Evolutionary conservation across 2,329 filamentous ascomycete genomes (phyloP), one percentile per base, ranked within the genome.

Genomic region (Colletotrichum ledebouriae): DNA sequence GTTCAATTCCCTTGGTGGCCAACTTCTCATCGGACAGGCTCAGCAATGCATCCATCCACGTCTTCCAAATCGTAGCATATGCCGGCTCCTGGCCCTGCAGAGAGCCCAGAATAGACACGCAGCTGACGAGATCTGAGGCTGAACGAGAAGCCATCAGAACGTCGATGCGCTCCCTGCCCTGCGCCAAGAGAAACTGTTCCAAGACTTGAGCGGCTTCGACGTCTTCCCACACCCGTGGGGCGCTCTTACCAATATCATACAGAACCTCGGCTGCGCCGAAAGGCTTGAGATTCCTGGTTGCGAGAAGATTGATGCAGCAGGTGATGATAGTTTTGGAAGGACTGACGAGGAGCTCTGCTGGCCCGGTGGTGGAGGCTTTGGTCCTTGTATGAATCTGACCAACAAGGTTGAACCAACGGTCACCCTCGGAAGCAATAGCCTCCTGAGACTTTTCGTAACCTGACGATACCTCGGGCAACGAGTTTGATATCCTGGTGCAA

Each of bases 391-490:
- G 77, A 4, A 89, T 78, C 20, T 81, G 79, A 1, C 83, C 83
- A 0, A 82, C 83, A 10, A 94, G 78, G 2, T 85, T 80, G 69
- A 92, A 90, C 80, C 93, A 93, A 0, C 92, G 89, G 52, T 84
- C 82, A 0, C 90, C 90, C 73, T 92, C 87, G 6, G 89, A 84
- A 10, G 88, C 87, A 29, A 97, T 84, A 46, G 83, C 82, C 58
- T 88, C 85, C 76, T 97, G 94, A 0, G 93, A 97, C 47, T 85
- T 84, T 29, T 87, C 85, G 72, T 92, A 92, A 17, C 94, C 92
- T 70, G 91, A 91, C 0, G 94, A 94, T 63, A 95, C 89, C 75
- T 95, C 94, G 1, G 94, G 94, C 5, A 93, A 85, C 0, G 94
- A 97, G 6, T 88, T 87, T 61, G 89, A 90, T 64, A 97, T 89